These are phyloP conservation scores for Colletotrichum acutatum DNA, from an alignment of 2,329 filamentous ascomycete species.

Conservation along the genomic window DNA sequence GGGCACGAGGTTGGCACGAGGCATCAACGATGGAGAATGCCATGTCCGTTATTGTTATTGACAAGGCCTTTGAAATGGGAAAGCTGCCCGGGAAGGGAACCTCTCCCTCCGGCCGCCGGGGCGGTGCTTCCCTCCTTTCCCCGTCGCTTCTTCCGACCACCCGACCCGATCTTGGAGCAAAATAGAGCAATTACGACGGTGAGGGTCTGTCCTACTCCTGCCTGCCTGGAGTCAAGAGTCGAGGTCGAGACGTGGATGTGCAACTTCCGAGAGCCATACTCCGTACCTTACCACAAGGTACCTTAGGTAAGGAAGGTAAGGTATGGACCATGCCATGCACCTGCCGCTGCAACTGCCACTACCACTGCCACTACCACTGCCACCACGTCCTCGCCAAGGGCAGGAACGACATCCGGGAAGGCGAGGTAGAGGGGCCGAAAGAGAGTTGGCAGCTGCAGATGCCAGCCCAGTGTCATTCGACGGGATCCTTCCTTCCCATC, in stretches of 20 bases:
- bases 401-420: not conserved
- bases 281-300: too few relatives aligned
- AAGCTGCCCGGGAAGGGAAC: slow-evolving; percentile 17
- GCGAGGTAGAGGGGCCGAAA: not conserved
- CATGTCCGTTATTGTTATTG: not conserved
- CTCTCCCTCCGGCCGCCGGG: slow-evolving; percentile 17
- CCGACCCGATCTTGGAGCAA: slow-evolving; percentile 5
- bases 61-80: slow-evolving; percentile 15
- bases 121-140: slow-evolving; percentile 1
- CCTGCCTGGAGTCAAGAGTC: not conserved
- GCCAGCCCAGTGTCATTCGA: not conserved
- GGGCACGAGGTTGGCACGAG: slow-evolving; percentile 8
- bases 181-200: not conserved
- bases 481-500: not conserved
- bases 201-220: not conserved
- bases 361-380: too few relatives aligned
- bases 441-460: slow-evolving; percentile 5
- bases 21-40: slow-evolving; percentile 11
- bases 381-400: not conserved
- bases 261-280: too few relatives aligned
- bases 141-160: slow-evolving; percentile 25
- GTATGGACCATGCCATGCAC: too few relatives aligned
- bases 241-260: not conserved
- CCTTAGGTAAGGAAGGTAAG: too few relatives aligned
- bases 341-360: too few relatives aligned